Percentiles rank a stretch among this genome's conserved stretches.
phyloP scores from a whole-genome alignment of 768 basidiomycete genomes.

The Naematelia aurantialba region DNA sequence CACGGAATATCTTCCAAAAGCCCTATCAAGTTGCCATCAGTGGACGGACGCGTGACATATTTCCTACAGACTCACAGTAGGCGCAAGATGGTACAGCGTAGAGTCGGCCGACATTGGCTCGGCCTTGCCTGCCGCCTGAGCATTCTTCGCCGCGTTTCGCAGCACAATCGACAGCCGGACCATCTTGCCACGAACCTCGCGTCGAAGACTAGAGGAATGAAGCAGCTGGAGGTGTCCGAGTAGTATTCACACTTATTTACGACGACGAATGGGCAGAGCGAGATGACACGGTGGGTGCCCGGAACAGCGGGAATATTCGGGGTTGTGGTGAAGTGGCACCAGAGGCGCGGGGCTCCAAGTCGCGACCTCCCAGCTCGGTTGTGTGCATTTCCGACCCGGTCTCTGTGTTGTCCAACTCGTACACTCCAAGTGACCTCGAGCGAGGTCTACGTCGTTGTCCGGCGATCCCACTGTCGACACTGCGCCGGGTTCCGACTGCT shows the following conservation, averaged over 20 bases:
- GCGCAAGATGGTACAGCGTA: constrained; percentile 69
- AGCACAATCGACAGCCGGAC: constrained; percentile 26
- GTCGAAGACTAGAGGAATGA: no score
- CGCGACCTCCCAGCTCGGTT: not conserved
- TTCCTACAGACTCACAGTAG: constrained; percentile 36
- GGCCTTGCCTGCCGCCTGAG: constrained; percentile 21
- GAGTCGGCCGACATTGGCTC: constrained; percentile 64
- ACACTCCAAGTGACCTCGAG: no score
- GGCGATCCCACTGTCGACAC: no score
- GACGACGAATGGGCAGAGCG: not conserved
- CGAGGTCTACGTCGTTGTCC: no score
- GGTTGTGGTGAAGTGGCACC: not conserved
- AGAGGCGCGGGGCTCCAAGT: not conserved
- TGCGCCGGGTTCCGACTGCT: no score
- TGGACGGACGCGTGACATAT: not conserved
- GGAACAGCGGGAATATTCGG: not conserved
- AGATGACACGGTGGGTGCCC: not conserved
- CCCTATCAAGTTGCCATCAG: constrained; percentile 56
- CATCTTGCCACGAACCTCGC: constrained; percentile 14
- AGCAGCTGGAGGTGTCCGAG: not conserved
- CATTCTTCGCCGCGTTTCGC: constrained; percentile 29
- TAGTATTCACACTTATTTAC: not conserved
- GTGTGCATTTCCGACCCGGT: not conserved
- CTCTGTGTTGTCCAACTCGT: not conserved
- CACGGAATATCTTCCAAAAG: constrained; percentile 96